phyloP scores from a whole-genome alignment of 305 asterid species.

The Euphrasia arctica region DNA sequence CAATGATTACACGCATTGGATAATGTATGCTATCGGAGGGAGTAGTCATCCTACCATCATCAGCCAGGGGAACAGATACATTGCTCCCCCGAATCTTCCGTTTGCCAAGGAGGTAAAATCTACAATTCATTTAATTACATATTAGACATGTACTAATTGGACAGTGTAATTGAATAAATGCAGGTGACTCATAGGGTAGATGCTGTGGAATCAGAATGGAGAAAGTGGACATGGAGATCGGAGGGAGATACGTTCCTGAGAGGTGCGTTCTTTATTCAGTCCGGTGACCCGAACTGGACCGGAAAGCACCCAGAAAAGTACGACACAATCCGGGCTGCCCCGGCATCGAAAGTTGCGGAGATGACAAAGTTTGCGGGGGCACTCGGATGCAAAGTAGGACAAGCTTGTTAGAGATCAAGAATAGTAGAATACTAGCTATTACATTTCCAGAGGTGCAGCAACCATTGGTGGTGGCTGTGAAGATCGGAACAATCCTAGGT shows the following conservation, averaged over 20 bases:
- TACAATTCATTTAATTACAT: neutral
- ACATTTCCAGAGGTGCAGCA: too few relatives aligned
- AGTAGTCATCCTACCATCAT: slow-evolving; percentile 67
- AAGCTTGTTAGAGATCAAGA: slow-evolving; percentile 39
- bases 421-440: neutral
- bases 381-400: slow-evolving; percentile 44
- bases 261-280: slow-evolving; percentile 65
- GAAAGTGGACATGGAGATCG: slow-evolving; percentile 75
- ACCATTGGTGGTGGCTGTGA: too few relatives aligned
- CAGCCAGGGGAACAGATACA: slow-evolving; percentile 85
- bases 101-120: slow-evolving; percentile 51
- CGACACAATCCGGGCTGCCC: slow-evolving; percentile 38
- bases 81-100: slow-evolving; percentile 48
- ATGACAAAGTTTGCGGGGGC: slow-evolving; percentile 62
- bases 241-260: slow-evolving; percentile 58
- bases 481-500: too few relatives aligned
- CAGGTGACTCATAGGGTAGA: slow-evolving; percentile 72
- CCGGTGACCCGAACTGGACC: slow-evolving; percentile 49
- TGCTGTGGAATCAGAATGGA: slow-evolving; percentile 43
- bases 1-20: slow-evolving; percentile 91
- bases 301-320: slow-evolving; percentile 42
- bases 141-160: neutral
- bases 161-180: neutral
- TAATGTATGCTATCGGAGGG: slow-evolving; percentile 87
- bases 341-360: slow-evolving; percentile 30